Evolutionary conservation across 2,329 filamentous ascomycete species (phyloP), one percentile per base, ranked within the genome.

Genomic region (Aphanoascus verrucosus): DNA sequence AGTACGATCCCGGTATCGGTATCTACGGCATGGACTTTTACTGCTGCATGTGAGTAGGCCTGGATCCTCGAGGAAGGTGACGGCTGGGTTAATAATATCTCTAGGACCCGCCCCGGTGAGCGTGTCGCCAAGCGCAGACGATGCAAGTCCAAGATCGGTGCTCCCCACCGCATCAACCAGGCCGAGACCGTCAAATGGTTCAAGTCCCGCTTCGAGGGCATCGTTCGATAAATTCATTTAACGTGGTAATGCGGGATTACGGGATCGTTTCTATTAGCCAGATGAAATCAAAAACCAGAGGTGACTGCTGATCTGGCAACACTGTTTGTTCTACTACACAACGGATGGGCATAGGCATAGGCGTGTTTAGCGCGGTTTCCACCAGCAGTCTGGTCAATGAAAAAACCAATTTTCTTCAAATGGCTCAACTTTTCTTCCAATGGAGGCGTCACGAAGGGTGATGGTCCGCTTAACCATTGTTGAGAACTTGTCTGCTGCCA

Each of bases 11-110:
- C 62, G 86, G 82, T 62, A 96, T 96, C 67, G 90, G 90, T 84
- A 96, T 96, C 76, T 96, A 95, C 82, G 90, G 93, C 75, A 98
- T 98, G 93, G 93, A 98, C 80, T 98, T 98, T 80, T 98, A 96
- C 86, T 90, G 85, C 87, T 97, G 91, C 88, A 98, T 98, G 93
- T 83, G 68, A 76, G 80, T 58, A 3, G 11, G 14, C 5, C 44
- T 49, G 2, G 17, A 35, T 11, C 6, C 17, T 14, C 1, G 52
- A 42, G n/a, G 15, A 20, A 19, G 28, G n/a, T 42, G 28, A 55
- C 67, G 11, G 42, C 23, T 40, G 32, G 11, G 19, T 72, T 63
- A 74, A 60, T 58, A 41, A 23, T 52, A 53, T 28, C 28, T 28
- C 23, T 62, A 83, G 80, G 81, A 95, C 89, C 81, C 90, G 93